These are phyloP conservation scores for Pseudopithomyces maydicus DNA, from an alignment of 2,329 filamentous ascomycete species.

Conservation along the genomic window DNA sequence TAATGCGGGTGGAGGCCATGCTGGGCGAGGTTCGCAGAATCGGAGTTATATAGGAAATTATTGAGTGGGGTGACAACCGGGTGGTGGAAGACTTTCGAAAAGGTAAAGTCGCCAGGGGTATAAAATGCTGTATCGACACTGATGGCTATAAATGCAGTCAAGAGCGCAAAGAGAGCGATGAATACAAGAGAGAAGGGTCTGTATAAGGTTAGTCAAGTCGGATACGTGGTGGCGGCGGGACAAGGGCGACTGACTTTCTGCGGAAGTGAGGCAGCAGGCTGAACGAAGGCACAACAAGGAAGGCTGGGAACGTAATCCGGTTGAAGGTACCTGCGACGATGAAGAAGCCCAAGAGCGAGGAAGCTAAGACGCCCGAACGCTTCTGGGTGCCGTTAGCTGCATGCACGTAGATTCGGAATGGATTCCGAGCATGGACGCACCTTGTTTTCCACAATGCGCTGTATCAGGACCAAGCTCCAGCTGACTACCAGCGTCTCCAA, in stretches of 20 bases:
- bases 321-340: conserved; percentile 90
- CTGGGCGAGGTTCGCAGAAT: conserved; percentile 54
- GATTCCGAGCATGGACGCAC: conserved; percentile 56
- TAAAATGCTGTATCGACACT: conserved; percentile 88
- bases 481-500: conserved; percentile 90
- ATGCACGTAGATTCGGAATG: conserved; percentile 25
- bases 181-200: conserved; percentile 66
- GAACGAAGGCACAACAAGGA: conserved; percentile 81
- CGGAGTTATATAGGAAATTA: conserved; percentile 58
- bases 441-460: conserved; percentile 79
- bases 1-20: conserved; percentile 60
- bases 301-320: conserved; percentile 95
- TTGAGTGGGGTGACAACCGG: conserved; percentile 59
- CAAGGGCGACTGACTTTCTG: conserved; percentile 67
- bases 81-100: conserved; percentile 65
- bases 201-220: conserved; percentile 11
- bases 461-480: conserved; percentile 91
- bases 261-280: conserved; percentile 84
- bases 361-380: conserved; percentile 75
- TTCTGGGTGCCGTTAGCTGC: conserved; percentile 59
- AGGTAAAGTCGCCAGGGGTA: conserved; percentile 62
- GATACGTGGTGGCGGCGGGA: background rate
- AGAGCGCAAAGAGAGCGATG: conserved; percentile 67
- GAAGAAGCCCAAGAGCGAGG: conserved; percentile 78
- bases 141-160: conserved; percentile 75